Evolutionary conservation across 352 stramenopile genomes (phyloP).

Genomic region (Thalassiosira tumida): DNA sequence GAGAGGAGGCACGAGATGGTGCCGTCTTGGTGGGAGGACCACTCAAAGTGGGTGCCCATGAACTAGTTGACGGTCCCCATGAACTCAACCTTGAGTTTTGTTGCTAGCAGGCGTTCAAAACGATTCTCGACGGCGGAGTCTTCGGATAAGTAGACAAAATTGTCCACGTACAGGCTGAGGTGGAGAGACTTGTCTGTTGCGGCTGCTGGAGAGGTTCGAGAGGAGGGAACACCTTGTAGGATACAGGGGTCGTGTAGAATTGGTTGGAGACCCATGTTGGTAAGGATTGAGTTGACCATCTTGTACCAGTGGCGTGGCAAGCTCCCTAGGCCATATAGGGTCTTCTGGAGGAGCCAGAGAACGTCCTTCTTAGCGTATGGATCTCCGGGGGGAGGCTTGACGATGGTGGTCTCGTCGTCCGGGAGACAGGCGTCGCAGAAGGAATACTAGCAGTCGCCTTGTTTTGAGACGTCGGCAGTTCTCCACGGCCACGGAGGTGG

Average conservation of each 20-base stretch:
- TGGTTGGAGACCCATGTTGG: slow-evolving; percentile 24
- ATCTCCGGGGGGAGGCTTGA: slow-evolving; percentile 37
- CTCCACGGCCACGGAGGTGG: slow-evolving; percentile 33
- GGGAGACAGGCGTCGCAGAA: slow-evolving; percentile 48
- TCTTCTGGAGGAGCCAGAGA: slow-evolving; percentile 66
- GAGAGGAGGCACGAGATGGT: slow-evolving; percentile 34
- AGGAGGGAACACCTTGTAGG: slow-evolving; percentile 3
- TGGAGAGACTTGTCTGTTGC: slow-evolving; percentile 14
- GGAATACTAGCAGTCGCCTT: slow-evolving; percentile 58
- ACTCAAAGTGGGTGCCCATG: slow-evolving; percentile 66
- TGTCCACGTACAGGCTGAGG: slow-evolving; percentile 69
- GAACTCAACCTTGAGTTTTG: slow-evolving; percentile 67
- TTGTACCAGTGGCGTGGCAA: slow-evolving; percentile 69
- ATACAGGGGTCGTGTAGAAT: slow-evolving; percentile 56
- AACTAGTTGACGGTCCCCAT: slow-evolving; percentile 72
- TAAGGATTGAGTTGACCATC: slow-evolving; percentile 46
- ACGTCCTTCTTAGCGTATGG: slow-evolving; percentile 19
- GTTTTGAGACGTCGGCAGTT: slow-evolving; percentile 16
- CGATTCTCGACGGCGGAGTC: slow-evolving; percentile 40
- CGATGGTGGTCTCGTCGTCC: slow-evolving; percentile 36
- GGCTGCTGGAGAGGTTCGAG: background rate
- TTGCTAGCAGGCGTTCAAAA: slow-evolving; percentile 50
- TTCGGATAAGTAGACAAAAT: slow-evolving; percentile 72
- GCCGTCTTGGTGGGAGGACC: background rate
- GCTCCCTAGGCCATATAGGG: slow-evolving; percentile 57